Evolutionary conservation across 2,329 filamentous ascomycete genomes (phyloP).

Genomic region (Paradendryphiella salina): DNA sequence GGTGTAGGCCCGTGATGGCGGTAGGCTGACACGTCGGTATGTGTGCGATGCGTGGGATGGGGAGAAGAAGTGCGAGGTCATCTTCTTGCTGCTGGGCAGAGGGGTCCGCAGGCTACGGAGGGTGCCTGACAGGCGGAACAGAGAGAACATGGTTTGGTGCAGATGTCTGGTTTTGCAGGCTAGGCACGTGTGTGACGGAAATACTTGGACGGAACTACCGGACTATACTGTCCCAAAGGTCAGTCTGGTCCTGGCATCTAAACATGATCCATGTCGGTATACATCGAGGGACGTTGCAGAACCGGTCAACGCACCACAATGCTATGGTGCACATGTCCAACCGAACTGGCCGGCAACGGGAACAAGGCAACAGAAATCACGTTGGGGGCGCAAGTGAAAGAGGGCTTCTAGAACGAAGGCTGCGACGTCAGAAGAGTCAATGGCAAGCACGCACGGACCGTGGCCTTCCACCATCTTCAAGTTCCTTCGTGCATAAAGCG

Average conservation of each 20-base stretch:
- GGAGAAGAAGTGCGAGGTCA: slow-evolving; percentile 27
- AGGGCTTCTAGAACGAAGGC: slow-evolving; percentile 4
- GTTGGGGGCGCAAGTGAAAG: background rate
- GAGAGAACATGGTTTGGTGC: slow-evolving; percentile 6
- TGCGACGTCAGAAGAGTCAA: slow-evolving; percentile 31
- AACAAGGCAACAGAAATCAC: background rate
- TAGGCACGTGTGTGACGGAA: background rate
- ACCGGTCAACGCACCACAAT: background rate
- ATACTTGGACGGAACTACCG: too few relatives aligned
- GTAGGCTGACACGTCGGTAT: too few relatives aligned
- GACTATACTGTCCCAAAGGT: too few relatives aligned
- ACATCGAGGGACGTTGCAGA: background rate
- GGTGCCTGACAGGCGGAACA: slow-evolving; percentile 13
- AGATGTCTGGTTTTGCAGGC: background rate
- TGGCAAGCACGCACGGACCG: slow-evolving; percentile 26
- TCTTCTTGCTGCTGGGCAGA: slow-evolving; percentile 11
- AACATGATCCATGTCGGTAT: too few relatives aligned
- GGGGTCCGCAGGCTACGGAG: slow-evolving; percentile 12
- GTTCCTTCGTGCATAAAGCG: slow-evolving; percentile 38
- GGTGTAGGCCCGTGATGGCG: slow-evolving; percentile 12
- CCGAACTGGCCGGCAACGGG: background rate
- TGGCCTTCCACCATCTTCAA: slow-evolving; percentile 28
- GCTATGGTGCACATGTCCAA: background rate
- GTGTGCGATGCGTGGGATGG: slow-evolving; percentile 14
- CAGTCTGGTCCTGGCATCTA: too few relatives aligned